Conservation (phyloP, 2,329 filamentous ascomycete genomes). For the Geoglossum cookeanum region DNA sequence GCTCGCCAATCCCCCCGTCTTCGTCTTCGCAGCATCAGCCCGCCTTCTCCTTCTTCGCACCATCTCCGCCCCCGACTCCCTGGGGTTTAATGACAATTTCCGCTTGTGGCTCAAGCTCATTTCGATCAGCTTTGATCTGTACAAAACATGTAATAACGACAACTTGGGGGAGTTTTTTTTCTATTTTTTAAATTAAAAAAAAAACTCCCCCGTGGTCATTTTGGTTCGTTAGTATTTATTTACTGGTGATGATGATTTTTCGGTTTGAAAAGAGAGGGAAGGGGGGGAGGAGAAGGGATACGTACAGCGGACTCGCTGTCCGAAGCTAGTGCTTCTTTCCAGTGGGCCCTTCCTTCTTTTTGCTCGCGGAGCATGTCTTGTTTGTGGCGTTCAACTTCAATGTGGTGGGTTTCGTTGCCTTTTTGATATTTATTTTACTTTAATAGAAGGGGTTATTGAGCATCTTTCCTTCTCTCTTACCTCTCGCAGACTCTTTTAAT, state of each 20-base stretch:
- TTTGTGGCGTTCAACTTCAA: slow-evolving; percentile 35
- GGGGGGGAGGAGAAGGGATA: slow-evolving; percentile 6
- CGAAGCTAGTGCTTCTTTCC: slow-evolving; percentile 59
- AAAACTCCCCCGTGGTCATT: too few relatives aligned
- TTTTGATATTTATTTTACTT: background rate
- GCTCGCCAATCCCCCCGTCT: too few relatives aligned
- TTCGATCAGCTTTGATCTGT: slow-evolving; percentile 41
- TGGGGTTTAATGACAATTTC: slow-evolving; percentile 31
- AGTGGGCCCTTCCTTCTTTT: slow-evolving; percentile 46
- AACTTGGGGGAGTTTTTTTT: slow-evolving; percentile 2
- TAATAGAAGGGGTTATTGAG: too few relatives aligned
- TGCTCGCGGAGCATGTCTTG: slow-evolving; percentile 34
- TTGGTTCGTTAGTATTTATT: too few relatives aligned
- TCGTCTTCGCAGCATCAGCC: background rate
- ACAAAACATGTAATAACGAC: too few relatives aligned
- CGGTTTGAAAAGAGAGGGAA: background rate
- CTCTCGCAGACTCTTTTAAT: background rate
- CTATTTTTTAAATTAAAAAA: too few relatives aligned
- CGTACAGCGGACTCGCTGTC: slow-evolving; percentile 59
- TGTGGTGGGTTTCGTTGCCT: slow-evolving; percentile 25
- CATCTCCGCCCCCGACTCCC: slow-evolving; percentile 36
- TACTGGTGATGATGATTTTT: too few relatives aligned
- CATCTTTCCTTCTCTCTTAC: background rate
- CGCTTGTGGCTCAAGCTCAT: slow-evolving; percentile 22
- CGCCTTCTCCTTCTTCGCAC: slow-evolving; percentile 22